Percentiles rank a stretch among this genome's conserved stretches.
phyloP scores from a whole-genome alignment of 1,284 basidiomycete genomes.

The Moniliella sp. region DNA sequence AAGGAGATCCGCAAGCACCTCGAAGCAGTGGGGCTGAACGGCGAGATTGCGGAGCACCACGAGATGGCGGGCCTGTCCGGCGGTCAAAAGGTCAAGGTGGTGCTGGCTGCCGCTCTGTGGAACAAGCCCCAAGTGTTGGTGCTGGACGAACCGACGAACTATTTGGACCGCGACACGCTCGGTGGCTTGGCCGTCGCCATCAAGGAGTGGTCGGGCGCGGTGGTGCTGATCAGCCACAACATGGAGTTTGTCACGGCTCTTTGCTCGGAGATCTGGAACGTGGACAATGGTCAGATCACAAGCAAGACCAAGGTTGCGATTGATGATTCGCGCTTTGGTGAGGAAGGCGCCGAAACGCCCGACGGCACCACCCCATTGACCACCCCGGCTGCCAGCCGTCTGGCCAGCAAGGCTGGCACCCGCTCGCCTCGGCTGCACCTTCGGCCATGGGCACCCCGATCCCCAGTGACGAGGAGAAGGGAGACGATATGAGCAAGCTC shows the following conservation, averaged over 20 bases:
- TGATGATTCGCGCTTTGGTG: conserved; percentile 41
- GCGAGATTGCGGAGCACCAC: conserved; percentile 32
- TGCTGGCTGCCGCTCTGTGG: conserved; percentile 32
- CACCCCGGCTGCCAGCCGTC: conserved; percentile 34
- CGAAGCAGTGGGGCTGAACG: conserved; percentile 67
- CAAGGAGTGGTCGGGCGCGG: conserved; percentile 82
- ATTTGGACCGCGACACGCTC: conserved; percentile 45
- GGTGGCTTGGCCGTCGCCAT: conserved; percentile 88
- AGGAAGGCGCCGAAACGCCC: conserved; percentile 36
- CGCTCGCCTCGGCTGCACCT: conserved; percentile 25
- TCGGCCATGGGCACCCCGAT: conserved; percentile 36
- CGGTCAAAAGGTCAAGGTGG: conserved; percentile 82
- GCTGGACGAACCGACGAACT: conserved; percentile 63
- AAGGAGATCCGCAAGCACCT: conserved; percentile 32
- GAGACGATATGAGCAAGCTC: conserved; percentile 27
- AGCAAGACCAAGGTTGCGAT: conserved; percentile 76
- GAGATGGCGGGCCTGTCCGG: conserved; percentile 28
- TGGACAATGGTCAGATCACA: conserved; percentile 53
- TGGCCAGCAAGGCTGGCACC: conserved; percentile 32
- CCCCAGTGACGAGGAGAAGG: conserved; percentile 36
- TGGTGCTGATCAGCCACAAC: conserved; percentile 93
- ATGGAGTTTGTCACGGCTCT: conserved; percentile 32
- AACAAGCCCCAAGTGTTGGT: conserved; percentile 31
- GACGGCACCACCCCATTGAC: conserved; percentile 25
- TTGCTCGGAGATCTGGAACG: conserved; percentile 43